Evolutionary conservation across 371 early-diverging fungal species (phyloP), one percentile per base, ranked within the genome.

Genomic region (Syncephalis fuscata): DNA sequence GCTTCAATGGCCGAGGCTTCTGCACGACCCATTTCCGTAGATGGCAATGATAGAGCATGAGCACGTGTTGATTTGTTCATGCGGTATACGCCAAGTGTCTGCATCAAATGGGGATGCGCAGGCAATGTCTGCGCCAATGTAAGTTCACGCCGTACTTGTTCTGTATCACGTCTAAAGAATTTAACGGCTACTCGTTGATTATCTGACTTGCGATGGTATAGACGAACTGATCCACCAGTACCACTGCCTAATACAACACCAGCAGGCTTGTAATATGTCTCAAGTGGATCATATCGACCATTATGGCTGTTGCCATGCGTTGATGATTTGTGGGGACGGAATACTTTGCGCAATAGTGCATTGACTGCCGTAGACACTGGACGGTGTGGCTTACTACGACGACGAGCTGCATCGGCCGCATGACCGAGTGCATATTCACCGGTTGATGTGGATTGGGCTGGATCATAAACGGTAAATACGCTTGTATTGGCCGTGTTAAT

Each of bases 21-120:
- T 11, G 32, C 32, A 11, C 11, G 32, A 11, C 11, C 11, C 11
- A 84, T 68, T 50, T 92, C 92, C 50, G 87, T 48, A 0, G 91
- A 87, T 58, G 85, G 76, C 37, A 92, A 82, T 11, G 32, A 32
- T 11, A 32, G 32, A 11, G 32, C 45, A 90, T 68, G 57, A 88
- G 82, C n/a, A 74, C 73, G 59, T 92, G 91, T 50, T 84, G 89
- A 15, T 86, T 56, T 3, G 76, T 73, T 5, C 73, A 77, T 21
- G 77, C 79, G 39, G 90, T 84, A 58, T n/a, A 88, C 87, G 56
- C 80, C 87, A 11, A 32, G 32, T 32, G 32, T 32, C 11, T 32
- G 32, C 32, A 32, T 58, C 90, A 91, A 9, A 74, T 71, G 1
- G 83, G 78, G 26, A 90, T 70, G 48, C 80, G 78, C 60, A 88